A percentile compares a stretch with the other conserved stretches of the same genome.
Evolutionary conservation across 208 protist genomes (phyloP).

Genomic region (Leishmania amazonensis): DNA sequence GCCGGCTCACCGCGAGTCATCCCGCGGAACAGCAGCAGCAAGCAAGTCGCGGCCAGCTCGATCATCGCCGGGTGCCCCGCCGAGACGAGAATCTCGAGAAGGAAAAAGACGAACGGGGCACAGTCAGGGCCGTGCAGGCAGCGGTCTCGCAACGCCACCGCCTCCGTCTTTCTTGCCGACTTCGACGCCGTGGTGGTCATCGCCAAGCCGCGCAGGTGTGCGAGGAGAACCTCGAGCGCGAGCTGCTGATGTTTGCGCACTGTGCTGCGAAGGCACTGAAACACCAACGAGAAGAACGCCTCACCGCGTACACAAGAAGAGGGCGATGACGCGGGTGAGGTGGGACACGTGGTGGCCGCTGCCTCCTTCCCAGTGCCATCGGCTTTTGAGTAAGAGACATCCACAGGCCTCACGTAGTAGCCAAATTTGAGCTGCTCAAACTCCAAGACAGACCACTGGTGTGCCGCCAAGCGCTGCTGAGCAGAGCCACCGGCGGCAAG

Average conservation of each 20-base stretch:
- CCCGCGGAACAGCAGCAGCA: slow-evolving; percentile 34
- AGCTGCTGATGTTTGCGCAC: slow-evolving; percentile 58
- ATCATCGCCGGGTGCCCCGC: slow-evolving; percentile 39
- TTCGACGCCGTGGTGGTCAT: neutral
- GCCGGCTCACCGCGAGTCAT: slow-evolving; percentile 10
- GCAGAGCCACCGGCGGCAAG: slow-evolving; percentile 21
- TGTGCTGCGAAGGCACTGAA: slow-evolving; percentile 54
- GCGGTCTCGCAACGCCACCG: slow-evolving; percentile 34
- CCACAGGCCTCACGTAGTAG: slow-evolving; percentile 35
- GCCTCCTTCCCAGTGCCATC: neutral
- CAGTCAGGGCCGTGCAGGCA: slow-evolving; percentile 55
- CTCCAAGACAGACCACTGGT: slow-evolving; percentile 49
- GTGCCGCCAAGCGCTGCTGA: slow-evolving; percentile 25
- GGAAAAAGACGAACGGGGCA: slow-evolving; percentile 44
- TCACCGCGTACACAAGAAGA: slow-evolving; percentile 29
- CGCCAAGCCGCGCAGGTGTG: slow-evolving; percentile 33
- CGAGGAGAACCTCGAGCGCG: slow-evolving; percentile 38
- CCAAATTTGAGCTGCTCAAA: slow-evolving; percentile 43
- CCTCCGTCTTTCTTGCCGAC: neutral
- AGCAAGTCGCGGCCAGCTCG: slow-evolving; percentile 33
- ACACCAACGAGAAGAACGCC: slow-evolving; percentile 43
- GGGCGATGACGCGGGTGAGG: neutral
- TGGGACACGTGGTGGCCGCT: neutral
- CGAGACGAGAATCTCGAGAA: slow-evolving; percentile 40
- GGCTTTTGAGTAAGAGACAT: neutral